These are phyloP conservation scores for Suillus luteus DNA, from an alignment of 768 basidiomycete genomes.

Conservation along the genomic window DNA sequence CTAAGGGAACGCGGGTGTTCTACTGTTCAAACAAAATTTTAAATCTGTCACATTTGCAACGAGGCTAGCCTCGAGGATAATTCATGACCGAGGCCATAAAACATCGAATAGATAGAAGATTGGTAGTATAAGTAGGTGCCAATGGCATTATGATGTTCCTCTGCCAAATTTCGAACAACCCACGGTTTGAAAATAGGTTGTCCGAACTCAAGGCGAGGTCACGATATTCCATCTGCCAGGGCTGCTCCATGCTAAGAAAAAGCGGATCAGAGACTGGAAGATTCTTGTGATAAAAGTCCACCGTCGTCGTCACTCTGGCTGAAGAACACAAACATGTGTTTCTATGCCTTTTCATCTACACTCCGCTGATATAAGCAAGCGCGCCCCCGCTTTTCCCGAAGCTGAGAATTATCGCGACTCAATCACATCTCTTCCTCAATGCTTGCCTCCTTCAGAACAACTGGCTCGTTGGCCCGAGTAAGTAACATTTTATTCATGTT, in stretches of 20 bases:
- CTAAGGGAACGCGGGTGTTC: neutral
- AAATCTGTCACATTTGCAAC: neutral
- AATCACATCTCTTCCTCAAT: slow-evolving; percentile 39
- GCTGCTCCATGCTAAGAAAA: slow-evolving; percentile 42
- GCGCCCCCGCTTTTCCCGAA: slow-evolving; percentile 21
- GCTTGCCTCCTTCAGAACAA: slow-evolving; percentile 69
- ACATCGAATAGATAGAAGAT: slow-evolving; percentile 5
- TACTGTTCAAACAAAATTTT: neutral
- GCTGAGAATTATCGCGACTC: slow-evolving; percentile 12
- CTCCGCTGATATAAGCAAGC: slow-evolving; percentile 44
- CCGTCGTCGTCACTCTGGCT: slow-evolving; percentile 84
- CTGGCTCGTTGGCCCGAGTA: slow-evolving; percentile 65
- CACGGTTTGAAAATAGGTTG: slow-evolving; percentile 46
- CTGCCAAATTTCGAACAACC: slow-evolving; percentile 80
- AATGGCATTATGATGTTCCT: slow-evolving; percentile 57
- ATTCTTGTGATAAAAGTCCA: slow-evolving; percentile 37
- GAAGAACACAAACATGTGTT: slow-evolving; percentile 19
- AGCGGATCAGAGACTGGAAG: slow-evolving; percentile 76
- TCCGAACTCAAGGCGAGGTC: slow-evolving; percentile 83
- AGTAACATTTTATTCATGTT: slow-evolving; percentile 15
- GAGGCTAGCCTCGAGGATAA: slow-evolving; percentile 28
- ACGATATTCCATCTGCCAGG: slow-evolving; percentile 59
- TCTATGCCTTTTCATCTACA: slow-evolving; percentile 8
- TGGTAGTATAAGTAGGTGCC: neutral
- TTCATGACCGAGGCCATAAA: slow-evolving; percentile 4